Evolutionary conservation across 2,329 filamentous ascomycete genomes (phyloP), one percentile per base, ranked within the genome.

Genomic region (Huntiella abstrusa): DNA sequence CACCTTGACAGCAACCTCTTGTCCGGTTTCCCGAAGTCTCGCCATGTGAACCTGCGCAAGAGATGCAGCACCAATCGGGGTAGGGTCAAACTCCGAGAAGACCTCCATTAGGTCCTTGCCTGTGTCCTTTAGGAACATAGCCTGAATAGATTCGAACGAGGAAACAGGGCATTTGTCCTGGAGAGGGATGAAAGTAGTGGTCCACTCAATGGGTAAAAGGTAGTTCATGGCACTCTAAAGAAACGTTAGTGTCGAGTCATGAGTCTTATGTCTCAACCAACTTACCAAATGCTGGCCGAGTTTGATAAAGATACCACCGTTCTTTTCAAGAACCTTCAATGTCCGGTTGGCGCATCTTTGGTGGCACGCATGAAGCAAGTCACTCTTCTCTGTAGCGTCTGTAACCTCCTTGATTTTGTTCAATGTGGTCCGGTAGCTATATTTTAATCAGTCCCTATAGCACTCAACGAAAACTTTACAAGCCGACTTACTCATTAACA

Each of bases 281-380:
- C 63, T 37, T 67, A 79, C 77, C 62, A 98, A 62, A 63, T 98
- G 91, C 57, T 98, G 91, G 5, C 91, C 91, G 35, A 98, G 67
- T 63, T 98, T 98, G 60, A 98, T 96, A 56, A 96, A 98, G 52
- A 98, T 94, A 22, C 88, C 93, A 19, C 92, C 91, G 61, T 95
- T 96, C 68, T 83, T 85, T 68, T 98, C 91, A 53, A 96, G 65
- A 1, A 92, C 87, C 48, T 71, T 73, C 37, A 96, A 66, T 1
- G 91, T 95, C 51, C 91, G 76, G 55, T 85, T 73, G 28, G 91
- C 91, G 64, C 91, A 98, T 61, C 91, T 75, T 59, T 92, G 81
- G 62, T 98, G 91, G 58, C 91, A 96, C 52, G 78, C 77, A 54
- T 76, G 81, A 45, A 98, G 66, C 34, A 80, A 61, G n/a, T 62